Conservation (phyloP, 2,329 filamentous ascomycete species). For the Alternaria arborescens region DNA sequence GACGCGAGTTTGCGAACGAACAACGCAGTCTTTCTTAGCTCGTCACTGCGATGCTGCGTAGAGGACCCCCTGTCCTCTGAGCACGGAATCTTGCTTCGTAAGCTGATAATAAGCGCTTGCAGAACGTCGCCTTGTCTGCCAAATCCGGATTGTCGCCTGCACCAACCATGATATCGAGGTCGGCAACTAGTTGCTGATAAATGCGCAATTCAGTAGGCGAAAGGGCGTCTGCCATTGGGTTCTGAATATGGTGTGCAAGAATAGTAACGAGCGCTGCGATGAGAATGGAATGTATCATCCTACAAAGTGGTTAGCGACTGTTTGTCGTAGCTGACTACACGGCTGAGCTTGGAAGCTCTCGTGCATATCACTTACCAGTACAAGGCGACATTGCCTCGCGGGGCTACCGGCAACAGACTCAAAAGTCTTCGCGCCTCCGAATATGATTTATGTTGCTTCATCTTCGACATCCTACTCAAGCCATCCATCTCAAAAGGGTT, state of each 20-base stretch:
- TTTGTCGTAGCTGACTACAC: neutral
- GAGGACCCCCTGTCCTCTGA: neutral
- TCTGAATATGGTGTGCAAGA: constrained; percentile 29
- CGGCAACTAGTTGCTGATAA: constrained; percentile 20
- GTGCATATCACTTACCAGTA: constrained; percentile 28
- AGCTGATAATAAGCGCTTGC: constrained; percentile 24
- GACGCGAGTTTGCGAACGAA: neutral
- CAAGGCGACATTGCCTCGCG: constrained; percentile 30
- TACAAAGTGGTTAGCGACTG: constrained; percentile 7
- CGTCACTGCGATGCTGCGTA: neutral
- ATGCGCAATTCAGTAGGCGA: constrained; percentile 15
- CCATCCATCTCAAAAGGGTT: constrained; percentile 32
- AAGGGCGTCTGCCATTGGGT: constrained; percentile 10
- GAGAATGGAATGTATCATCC: constrained; percentile 20
- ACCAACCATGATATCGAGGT: constrained; percentile 20
- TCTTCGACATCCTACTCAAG: constrained; percentile 21
- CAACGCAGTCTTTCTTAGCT: neutral
- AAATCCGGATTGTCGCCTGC: constrained; percentile 24
- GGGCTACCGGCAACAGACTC: constrained; percentile 26
- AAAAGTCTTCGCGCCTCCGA: constrained; percentile 29
- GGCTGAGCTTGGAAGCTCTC: neutral
- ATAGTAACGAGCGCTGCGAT: constrained; percentile 35
- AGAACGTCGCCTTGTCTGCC: constrained; percentile 20
- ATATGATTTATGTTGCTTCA: constrained; percentile 24
- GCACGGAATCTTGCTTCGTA: constrained; percentile 5